phyloP scores from a whole-genome alignment of 1,284 basidiomycete species.

The Irpex lacteus region DNA sequence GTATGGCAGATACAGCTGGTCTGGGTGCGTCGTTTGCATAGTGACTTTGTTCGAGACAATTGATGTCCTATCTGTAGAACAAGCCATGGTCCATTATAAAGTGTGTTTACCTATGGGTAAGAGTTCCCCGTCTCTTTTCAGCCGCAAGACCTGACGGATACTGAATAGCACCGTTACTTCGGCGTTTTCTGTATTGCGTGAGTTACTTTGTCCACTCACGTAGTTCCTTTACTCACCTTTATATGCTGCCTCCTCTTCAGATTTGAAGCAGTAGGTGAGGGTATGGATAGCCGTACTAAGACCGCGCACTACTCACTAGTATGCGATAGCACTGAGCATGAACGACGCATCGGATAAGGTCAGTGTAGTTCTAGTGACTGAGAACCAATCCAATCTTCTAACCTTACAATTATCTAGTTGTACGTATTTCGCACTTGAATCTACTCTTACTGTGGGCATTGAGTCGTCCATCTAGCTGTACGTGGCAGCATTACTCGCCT shows the following conservation, averaged over 20 bases:
- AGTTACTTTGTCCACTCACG: constrained; percentile 7
- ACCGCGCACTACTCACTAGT: constrained; percentile 12
- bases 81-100: constrained; percentile 29
- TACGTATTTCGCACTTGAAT: constrained; percentile 3
- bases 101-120: constrained; percentile 25
- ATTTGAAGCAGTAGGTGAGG: constrained; percentile 23
- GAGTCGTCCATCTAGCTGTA: constrained; percentile 7
- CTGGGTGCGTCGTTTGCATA: constrained; percentile 19
- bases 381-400: too few relatives aligned
- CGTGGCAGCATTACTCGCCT: not conserved
- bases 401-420: not conserved
- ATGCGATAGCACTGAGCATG: constrained; percentile 2
- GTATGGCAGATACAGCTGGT: constrained; percentile 22
- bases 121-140: constrained; percentile 5
- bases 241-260: constrained; percentile 8
- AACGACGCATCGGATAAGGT: constrained; percentile 6
- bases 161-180: constrained; percentile 24
- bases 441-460: not conserved
- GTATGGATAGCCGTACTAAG: not conserved
- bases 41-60: not conserved
- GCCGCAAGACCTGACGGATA: not conserved
- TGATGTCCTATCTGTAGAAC: constrained; percentile 16
- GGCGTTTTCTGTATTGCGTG: constrained; percentile 24
- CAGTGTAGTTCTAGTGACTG: not conserved
- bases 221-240: not conserved